Evolutionary conservation across 257 asterid genomes (phyloP).

Genomic region (Nicotiana noctiflora): DNA sequence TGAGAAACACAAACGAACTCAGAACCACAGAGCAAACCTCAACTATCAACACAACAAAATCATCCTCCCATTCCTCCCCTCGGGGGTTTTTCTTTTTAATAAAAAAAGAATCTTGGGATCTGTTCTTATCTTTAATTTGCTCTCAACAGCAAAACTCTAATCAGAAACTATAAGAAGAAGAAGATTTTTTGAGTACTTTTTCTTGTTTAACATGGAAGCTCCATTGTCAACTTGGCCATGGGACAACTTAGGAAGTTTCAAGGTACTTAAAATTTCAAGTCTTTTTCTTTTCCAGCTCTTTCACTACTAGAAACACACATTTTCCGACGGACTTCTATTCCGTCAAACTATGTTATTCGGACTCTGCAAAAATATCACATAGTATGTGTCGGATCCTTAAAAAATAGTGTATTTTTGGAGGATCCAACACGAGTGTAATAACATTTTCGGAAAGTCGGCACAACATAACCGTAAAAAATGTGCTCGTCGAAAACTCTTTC

Average conservation of each 20-base stretch:
- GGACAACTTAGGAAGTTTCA: slow-evolving; percentile 56
- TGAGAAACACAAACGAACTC: neutral
- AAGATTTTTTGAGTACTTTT: neutral
- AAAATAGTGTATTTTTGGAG: too few relatives aligned
- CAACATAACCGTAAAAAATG: neutral
- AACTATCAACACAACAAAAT: neutral
- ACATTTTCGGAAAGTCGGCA: too few relatives aligned
- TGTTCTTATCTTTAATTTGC: neutral
- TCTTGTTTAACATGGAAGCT: slow-evolving; percentile 37
- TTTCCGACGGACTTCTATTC: neutral
- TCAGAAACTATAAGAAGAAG: neutral
- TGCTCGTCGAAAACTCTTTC: neutral
- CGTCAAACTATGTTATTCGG: too few relatives aligned
- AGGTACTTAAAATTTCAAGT: slow-evolving; percentile 32
- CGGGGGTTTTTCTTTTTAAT: too few relatives aligned
- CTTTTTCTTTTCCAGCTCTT: neutral
- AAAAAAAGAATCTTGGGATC: neutral
- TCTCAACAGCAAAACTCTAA: neutral
- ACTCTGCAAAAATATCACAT: too few relatives aligned
- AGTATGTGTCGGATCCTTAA: too few relatives aligned
- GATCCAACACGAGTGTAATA: too few relatives aligned
- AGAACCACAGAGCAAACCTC: neutral
- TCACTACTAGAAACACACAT: neutral
- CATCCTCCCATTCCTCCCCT: neutral
- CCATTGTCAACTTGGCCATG: slow-evolving; percentile 75